phyloP scores from a whole-genome alignment of 768 basidiomycete genomes.

The Steccherinum ochraceum region DNA sequence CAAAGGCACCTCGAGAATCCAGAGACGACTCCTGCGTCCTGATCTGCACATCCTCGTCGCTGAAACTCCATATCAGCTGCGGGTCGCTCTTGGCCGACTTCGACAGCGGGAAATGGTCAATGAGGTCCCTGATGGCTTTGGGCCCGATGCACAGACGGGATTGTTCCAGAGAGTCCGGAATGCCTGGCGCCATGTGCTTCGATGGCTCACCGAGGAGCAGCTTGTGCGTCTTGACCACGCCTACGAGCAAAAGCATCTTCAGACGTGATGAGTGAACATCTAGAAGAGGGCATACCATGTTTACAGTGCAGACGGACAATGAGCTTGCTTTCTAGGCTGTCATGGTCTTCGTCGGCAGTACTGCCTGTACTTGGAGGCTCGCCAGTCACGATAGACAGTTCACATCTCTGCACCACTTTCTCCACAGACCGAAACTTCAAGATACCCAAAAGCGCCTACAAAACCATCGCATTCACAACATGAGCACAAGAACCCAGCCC shows the following conservation, averaged over 20 bases:
- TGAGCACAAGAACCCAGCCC: not conserved
- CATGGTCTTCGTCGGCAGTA: slow-evolving; percentile 39
- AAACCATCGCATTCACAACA: slow-evolving; percentile 16
- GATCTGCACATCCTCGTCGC: slow-evolving; percentile 58
- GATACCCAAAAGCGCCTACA: slow-evolving; percentile 61
- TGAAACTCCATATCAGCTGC: slow-evolving; percentile 78
- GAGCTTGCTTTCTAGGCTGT: slow-evolving; percentile 65
- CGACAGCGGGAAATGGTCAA: slow-evolving; percentile 72
- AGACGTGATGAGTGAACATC: not conserved
- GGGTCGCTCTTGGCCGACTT: slow-evolving; percentile 65
- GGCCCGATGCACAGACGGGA: slow-evolving; percentile 70
- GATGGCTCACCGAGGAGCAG: slow-evolving; percentile 53
- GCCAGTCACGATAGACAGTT: slow-evolving; percentile 60
- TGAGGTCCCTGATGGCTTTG: slow-evolving; percentile 64
- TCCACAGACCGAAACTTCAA: slow-evolving; percentile 70
- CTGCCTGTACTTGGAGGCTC: slow-evolving; percentile 22
- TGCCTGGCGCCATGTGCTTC: slow-evolving; percentile 57
- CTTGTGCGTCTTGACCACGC: slow-evolving; percentile 78
- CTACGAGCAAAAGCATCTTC: slow-evolving; percentile 28
- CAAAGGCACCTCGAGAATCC: slow-evolving; percentile 57
- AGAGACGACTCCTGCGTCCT: slow-evolving; percentile 62
- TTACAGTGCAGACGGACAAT: slow-evolving; percentile 75
- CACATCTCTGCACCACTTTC: slow-evolving; percentile 72
- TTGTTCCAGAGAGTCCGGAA: slow-evolving; percentile 51
- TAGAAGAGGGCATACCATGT: slow-evolving; percentile 46